Conservation (phyloP, 1,139 yeast species). For the Suhomyces maxii region DNA sequence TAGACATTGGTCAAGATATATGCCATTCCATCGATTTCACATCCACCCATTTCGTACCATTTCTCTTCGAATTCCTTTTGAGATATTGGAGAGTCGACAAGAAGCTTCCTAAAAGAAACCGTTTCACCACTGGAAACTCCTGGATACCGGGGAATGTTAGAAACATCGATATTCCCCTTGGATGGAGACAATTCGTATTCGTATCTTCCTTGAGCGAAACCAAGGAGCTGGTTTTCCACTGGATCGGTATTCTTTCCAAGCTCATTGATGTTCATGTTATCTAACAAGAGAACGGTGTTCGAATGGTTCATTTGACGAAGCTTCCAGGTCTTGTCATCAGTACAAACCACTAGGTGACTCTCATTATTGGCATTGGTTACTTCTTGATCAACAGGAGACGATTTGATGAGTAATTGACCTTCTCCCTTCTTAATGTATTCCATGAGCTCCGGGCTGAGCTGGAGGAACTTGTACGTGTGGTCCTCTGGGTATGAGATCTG, state of each 20-base stretch:
- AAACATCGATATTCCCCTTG: conserved; percentile 45
- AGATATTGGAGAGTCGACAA: conserved; percentile 56
- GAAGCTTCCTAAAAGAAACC: conserved; percentile 38
- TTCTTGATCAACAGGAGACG: conserved; percentile 23
- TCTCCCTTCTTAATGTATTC: conserved; percentile 34
- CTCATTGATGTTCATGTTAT: conserved; percentile 26
- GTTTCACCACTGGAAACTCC: not conserved
- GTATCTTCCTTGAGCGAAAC: conserved; percentile 43
- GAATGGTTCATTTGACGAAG: conserved; percentile 84
- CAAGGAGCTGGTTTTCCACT: conserved; percentile 26
- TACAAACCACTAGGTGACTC: conserved; percentile 61
- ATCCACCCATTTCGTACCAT: conserved; percentile 63
- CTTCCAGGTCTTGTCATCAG: conserved; percentile 57
- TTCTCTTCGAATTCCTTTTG: conserved; percentile 47
- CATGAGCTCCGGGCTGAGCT: conserved; percentile 57
- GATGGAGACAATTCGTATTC: conserved; percentile 51
- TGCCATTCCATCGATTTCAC: conserved; percentile 42
- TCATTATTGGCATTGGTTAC: conserved; percentile 21
- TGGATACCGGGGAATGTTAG: conserved; percentile 9
- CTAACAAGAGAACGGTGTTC: conserved; percentile 66
- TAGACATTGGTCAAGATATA: conserved; percentile 25
- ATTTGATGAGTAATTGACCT: conserved; percentile 45
- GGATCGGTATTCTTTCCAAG: conserved; percentile 9
- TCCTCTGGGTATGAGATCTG: conserved; percentile 23
- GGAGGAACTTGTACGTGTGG: conserved; percentile 54